Conservation (phyloP, 345 rosid species). For the Eucalyptus marginata region DNA sequence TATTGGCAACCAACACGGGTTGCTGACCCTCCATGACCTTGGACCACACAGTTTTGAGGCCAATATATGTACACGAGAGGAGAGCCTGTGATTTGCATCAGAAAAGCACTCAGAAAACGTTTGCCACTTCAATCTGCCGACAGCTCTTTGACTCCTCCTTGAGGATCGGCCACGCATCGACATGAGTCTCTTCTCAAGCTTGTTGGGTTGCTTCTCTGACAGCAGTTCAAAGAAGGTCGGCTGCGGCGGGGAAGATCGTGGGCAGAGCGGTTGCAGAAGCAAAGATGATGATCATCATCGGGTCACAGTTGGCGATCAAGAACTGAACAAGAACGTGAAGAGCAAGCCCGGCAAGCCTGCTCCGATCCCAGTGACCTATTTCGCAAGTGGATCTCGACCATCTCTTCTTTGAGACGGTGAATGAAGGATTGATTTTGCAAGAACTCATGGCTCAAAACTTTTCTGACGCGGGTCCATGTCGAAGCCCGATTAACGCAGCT, state of each 20-base stretch:
- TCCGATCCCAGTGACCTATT: not conserved
- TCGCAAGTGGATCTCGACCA: not conserved
- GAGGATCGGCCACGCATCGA: not conserved
- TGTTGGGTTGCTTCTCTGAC: not conserved
- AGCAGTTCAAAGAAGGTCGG: not conserved
- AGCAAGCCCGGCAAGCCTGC: not conserved
- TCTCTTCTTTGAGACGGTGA: not conserved
- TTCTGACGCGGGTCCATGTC: not conserved
- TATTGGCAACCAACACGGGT: not conserved
- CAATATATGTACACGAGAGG: not conserved
- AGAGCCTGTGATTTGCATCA: not conserved
- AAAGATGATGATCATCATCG: not conserved
- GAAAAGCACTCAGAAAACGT: not conserved
- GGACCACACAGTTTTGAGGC: not conserved
- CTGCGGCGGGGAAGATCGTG: not conserved
- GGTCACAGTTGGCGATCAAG: not conserved
- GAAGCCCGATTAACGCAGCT: not conserved
- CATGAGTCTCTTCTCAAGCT: conserved; percentile 8
- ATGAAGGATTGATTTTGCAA: not conserved
- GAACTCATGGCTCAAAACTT: not conserved
- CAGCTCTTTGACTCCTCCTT: not conserved
- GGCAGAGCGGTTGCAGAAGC: not conserved
- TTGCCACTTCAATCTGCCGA: not conserved
- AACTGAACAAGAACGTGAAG: not conserved
- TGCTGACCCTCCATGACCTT: not conserved